phyloP scores from a whole-genome alignment of 1,284 basidiomycete species.

The Trichosporon sp. region DNA sequence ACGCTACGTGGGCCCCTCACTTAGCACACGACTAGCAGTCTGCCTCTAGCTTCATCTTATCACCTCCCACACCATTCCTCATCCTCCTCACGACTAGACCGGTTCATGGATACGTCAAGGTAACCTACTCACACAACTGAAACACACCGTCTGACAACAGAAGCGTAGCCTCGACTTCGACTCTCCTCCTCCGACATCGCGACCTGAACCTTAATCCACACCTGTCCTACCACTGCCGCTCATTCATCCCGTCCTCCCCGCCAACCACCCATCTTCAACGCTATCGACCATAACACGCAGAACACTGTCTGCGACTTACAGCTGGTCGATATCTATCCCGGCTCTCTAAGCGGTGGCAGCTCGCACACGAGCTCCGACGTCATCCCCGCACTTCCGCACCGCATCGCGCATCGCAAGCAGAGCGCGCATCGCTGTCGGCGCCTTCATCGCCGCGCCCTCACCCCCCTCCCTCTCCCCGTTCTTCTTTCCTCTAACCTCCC shows the following conservation, averaged over 20 bases:
- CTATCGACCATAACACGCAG: neutral
- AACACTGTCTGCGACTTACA: neutral
- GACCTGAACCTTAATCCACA: neutral
- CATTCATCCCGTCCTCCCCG: conserved; percentile 2
- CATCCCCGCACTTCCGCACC: too few species aligned
- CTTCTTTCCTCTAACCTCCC: neutral
- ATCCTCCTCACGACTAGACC: neutral
- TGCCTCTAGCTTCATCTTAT: neutral
- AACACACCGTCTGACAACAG: neutral
- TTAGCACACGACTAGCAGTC: neutral
- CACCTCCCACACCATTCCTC: neutral
- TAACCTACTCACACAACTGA: neutral
- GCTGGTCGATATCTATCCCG: neutral
- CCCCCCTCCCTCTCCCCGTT: neutral
- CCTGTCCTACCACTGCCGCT: conserved; percentile 1
- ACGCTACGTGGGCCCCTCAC: conserved; percentile 13
- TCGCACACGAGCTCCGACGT: too few species aligned
- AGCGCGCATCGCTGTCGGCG: too few species aligned
- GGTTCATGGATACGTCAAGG: conserved; percentile 11
- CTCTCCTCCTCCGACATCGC: neutral
- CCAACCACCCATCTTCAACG: neutral
- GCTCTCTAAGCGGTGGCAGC: neutral
- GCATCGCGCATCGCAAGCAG: too few species aligned
- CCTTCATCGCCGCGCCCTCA: neutral
- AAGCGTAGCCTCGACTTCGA: too few species aligned